phyloP scores from a whole-genome alignment of 305 asterid species.

The Caryopteris hybrid region DNA sequence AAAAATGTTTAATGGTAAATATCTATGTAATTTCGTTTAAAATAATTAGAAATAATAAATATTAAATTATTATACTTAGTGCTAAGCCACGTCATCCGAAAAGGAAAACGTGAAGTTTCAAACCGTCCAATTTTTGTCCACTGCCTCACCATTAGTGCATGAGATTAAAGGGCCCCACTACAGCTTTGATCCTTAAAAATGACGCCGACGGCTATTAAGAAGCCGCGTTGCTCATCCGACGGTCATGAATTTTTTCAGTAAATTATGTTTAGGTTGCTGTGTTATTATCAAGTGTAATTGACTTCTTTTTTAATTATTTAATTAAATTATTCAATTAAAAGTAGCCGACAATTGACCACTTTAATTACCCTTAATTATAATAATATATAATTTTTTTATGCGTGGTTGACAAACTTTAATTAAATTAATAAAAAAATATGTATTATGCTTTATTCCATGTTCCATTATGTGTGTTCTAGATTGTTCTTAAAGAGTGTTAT shows the following conservation, averaged over 20 bases:
- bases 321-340: no score
- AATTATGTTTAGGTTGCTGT: not conserved
- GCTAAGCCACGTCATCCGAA: slow-evolving; percentile 1
- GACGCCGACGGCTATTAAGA: slow-evolving; percentile 5
- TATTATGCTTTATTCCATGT: slow-evolving; percentile 11
- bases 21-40: not conserved
- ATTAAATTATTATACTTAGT: not conserved
- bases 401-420: no score
- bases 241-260: not conserved
- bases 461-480: slow-evolving; percentile 22
- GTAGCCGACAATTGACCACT: no score
- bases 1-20: not conserved
- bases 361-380: not conserved
- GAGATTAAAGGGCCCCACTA: not conserved
- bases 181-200: not conserved
- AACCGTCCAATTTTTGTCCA: slow-evolving; percentile 30
- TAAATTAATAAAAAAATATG: not conserved
- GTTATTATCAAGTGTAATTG: no score
- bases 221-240: slow-evolving; percentile 17
- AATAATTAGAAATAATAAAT: not conserved
- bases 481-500: slow-evolving; percentile 17
- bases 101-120: slow-evolving; percentile 9
- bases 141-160: slow-evolving; percentile 2
- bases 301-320: no score
- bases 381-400: no score